Base-by-base conservation (phyloP, 2,329 filamentous ascomycete species). In the Fusarium marasasianum region DNA sequence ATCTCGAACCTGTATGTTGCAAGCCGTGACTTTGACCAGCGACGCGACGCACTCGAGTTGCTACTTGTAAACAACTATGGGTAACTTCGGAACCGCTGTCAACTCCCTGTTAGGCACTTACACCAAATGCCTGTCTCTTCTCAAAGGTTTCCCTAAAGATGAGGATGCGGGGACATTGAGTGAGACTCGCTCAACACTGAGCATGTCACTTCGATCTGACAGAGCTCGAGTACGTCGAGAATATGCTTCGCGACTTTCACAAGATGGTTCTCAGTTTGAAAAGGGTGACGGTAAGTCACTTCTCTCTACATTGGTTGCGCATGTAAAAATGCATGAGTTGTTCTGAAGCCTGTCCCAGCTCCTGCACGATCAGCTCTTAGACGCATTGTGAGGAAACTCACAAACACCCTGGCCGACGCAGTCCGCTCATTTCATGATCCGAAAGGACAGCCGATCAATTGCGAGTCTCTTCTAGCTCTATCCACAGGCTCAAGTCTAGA, bases 401-500 rank as follows among this genome's bases (percentile, higher is more conserved):
- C 81, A 54, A 80, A 80, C 13, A 84, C 83, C 22, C 82, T 88
- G 55, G 74, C 80, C n/a, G 80, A 79, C 22, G 77, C 86, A 11
- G 76, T 86, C 57, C 77, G 79, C n/a, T 72, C 81, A 50, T 66
- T 76, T 29, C 44, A 82, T 81, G 22, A 81, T 77, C 63, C 80
- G 41, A 81, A 75, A 56, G 60, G 58, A 43, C 63, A 80, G 4
- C 74, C 75, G 35, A 74, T 87, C 47, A 85, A 87, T 77, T 88
- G 86, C 68, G 81, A 83, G 33, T 85, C 85, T 6, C 81, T 89
- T 35, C 79, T 84, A 67, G 82, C 83, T 11, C 75, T 89, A 35
- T 89, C 87, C 8, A 85, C 84, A 65, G 78, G 83, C 7, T 88
- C 86, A 1, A 82, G 86, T 33, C 67, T 82, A n/a, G 85, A 88